Evolutionary conservation across 176 grass and related monocot genomes (phyloP).

Genomic region (Aegilops tauschii): DNA sequence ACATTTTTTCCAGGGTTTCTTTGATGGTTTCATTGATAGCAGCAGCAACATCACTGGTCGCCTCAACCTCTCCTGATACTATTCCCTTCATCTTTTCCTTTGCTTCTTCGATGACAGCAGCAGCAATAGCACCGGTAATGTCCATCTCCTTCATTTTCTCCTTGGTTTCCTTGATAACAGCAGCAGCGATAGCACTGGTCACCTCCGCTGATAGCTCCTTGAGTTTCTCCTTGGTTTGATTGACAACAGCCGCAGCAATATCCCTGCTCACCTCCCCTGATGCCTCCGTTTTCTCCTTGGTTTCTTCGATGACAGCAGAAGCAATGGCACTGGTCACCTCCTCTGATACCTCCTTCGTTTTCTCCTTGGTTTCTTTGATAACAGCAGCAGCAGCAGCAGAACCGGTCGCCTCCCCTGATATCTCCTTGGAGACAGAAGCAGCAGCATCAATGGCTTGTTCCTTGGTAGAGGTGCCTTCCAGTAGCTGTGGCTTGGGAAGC

Average conservation of each 20-base stretch:
- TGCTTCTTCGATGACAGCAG: not conserved
- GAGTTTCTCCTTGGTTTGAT: not conserved
- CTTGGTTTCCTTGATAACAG: not conserved
- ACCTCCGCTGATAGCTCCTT: not conserved
- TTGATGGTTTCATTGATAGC: not conserved
- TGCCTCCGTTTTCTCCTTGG: not conserved
- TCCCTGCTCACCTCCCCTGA: not conserved
- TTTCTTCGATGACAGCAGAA: not conserved
- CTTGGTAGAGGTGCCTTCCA: not conserved
- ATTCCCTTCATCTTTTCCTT: no score
- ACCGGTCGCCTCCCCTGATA: no score
- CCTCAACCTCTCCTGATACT: not conserved
- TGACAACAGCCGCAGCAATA: not conserved
- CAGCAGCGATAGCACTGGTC: not conserved
- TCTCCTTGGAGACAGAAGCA: no score
- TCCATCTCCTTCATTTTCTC: not conserved
- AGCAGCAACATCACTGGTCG: not conserved
- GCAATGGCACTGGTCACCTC: not conserved
- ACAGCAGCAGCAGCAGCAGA: not conserved
- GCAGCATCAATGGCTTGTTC: not conserved
- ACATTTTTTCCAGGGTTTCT: not conserved
- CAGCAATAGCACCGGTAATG: not conserved
- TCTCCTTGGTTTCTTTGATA: not conserved
- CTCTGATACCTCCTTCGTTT: not conserved
- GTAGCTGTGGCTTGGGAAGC: not conserved